Base-by-base conservation (phyloP, 306 rosid genomes). In the Gastrolobium bilobum region DNA sequence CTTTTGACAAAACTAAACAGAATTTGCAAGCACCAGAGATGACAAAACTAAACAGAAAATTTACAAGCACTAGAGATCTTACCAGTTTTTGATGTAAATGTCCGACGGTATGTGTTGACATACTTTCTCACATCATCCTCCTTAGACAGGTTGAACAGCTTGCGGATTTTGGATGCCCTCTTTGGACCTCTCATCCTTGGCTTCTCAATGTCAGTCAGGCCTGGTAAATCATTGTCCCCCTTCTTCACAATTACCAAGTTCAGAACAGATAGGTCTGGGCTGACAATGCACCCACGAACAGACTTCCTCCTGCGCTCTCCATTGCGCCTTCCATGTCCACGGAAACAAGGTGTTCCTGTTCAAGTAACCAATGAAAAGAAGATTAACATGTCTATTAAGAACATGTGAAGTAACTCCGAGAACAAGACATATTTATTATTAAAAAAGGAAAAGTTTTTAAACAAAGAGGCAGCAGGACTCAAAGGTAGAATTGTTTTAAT, bases 241-340 rank as follows among this genome's bases (percentile, higher is more conserved):
- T 84, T 84, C 76, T 84, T 84, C 73, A 84, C 87, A 70, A 84
- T 84, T 4, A 84, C 82, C 76, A 84, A 71, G 76, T 84, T 84
- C 13, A 84, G 47, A 8, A 84, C 87, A 75, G 84, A 84, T 52
- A 84, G 87, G 38, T 84, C 87, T 26, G 87, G 87, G 77, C 87
- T 84, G 13, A 84, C 87, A 37, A 84, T 84, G 62, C 84, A 84
- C 5, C 87, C 87, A 33, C 87, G 82, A 53, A 84, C 87, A 64
- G 84, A 80, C 79, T 84, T 84, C 58, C 87, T 84, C 58, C 87
- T 80, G 6, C 87, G 77, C 84, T 84, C 87, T 76, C 87, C 87
- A 71, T 80, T 84, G 54, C 84, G 80, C 69, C 87, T 80, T 38
- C 87, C 87, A 57, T 84, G 71, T 4, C 84, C 87, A 11, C 87